Base-by-base conservation (phyloP, 306 rosid genomes). In the Vicia faba region DNA sequence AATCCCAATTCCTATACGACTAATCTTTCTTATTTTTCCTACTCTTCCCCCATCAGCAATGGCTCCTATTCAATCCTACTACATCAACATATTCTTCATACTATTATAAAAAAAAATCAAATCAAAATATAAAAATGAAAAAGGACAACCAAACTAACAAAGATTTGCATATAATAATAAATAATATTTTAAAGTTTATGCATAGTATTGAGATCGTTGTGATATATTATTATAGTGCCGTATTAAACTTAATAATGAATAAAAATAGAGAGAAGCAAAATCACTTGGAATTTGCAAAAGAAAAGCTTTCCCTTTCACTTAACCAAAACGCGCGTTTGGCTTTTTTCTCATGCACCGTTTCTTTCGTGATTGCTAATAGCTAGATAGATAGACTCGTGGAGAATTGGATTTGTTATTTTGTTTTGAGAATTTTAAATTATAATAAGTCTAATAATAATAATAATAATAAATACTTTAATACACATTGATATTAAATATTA, bases 321-420 rank as follows among this genome's bases (percentile, higher is more conserved):
- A 11, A 41, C 31, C 75, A 61, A 78, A 64, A 54, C 33, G 58
- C 76, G 19, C 64, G 69, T 56, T 45, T 63, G 63, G 25, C 54
- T 38, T 75, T 64, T 31, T 23, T 14, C 36, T 11, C 12, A 61
- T 63, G 68, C 68, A 15, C 23, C 25, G 71, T 25, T 66, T 6
- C 33, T n/a, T 31, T 4, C 9, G 26, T 55, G 66, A 3, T 45
- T 67, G 73, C 38, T 28, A 61, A 55, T 55, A 26, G 38, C 18
- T 39, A 60, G 53, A 33, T 20, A 8, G 38, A 61, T 33, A 69
- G 73, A 75, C 62, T 2, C 82, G 87, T 83, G 58, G 67, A 69
- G 72, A 83, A 68, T 35, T 49, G 12, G 28, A 26, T 11, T 11
- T 76, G 69, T 63, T 45, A 55, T 65, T 64, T 59, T 16, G 2